Base-by-base conservation (phyloP, 345 rosid genomes). In the Populus alba region DNA sequence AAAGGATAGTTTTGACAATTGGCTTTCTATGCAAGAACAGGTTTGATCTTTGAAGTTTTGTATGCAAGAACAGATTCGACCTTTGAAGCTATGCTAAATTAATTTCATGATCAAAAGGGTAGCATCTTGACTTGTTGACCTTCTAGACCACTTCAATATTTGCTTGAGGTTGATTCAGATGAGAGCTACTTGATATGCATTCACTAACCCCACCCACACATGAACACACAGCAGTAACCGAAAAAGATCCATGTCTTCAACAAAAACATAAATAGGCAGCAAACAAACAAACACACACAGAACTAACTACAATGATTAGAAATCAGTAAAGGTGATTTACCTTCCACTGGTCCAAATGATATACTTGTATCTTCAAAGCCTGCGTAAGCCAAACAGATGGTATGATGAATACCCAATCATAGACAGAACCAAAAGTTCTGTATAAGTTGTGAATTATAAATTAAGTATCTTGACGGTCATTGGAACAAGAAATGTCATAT, bases 311-410 rank as follows among this genome's bases (percentile, higher is more conserved):
- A 59, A 81, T 67, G 74, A 47, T 41, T 77, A 39, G 70, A 85
- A 79, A 25, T 70, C 43, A 72, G 74, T 70, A 57, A 66, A 65
- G 76, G 66, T 55, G 62, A 62, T 77, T 73, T 91, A 94, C 99
- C 98, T 92, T 95, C 99, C 68, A 89, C 91, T 1, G 97, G 94
- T 74, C 99, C 99, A 82, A 94, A 95, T 65, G 98, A 81, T 75
- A 96, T 84, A 80, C 91, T 82, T 27, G 97, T 66, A 78, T 94
- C 99, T 66, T 94, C 99, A 85, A 95, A 92, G 70, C 98, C 99
- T 95, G 92, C 88, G 78, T 22, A 73, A 73, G 67, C 63, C 80
- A 84, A 71, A 57, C 45, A 78, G 53, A 72, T 67, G 70, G 70
- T 68, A 47, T 10, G 35, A 51, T 57, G 23, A 78, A 79, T 57